Conservation (phyloP, 805 yeast species). For the Candida ficus region DNA sequence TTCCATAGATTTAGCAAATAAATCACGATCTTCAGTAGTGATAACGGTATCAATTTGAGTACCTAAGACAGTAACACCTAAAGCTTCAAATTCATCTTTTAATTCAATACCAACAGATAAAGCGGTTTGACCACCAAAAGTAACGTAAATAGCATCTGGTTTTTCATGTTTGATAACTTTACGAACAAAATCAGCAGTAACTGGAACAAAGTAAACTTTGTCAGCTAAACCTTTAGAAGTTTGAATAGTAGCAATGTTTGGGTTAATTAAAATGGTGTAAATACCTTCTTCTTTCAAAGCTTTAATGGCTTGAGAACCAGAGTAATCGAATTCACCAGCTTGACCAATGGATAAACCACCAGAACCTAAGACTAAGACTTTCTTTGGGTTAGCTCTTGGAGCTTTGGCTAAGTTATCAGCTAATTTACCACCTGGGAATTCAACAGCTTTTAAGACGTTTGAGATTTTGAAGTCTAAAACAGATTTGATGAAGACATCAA, state of each 20-base stretch:
- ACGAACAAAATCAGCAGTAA: conserved; percentile 91
- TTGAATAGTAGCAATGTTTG: conserved; percentile 97
- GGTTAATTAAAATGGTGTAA: conserved; percentile 92
- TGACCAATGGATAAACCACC: conserved; percentile 99
- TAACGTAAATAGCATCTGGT: conserved; percentile 95
- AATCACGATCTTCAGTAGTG: conserved; percentile 97
- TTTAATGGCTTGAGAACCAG: conserved; percentile 98
- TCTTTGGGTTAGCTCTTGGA: conserved; percentile 81
- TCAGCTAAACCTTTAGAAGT: conserved; percentile 98
- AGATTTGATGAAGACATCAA: conserved; percentile 85
- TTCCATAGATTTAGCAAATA: conserved; percentile 91
- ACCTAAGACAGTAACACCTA: conserved; percentile 94
- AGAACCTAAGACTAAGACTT: conserved; percentile 91
- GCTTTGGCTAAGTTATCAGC: conserved; percentile 70
- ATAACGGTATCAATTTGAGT: conserved; percentile 94
- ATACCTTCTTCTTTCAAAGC: conserved; percentile 98
- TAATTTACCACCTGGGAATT: conserved; percentile 83
- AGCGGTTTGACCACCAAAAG: conserved; percentile 99
- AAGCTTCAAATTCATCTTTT: conserved; percentile 88
- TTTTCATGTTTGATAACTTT: conserved; percentile 92
- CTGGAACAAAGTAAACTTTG: conserved; percentile 97
- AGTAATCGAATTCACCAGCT: conserved; percentile 98
- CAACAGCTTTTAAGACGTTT: conserved; percentile 58
- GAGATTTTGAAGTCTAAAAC: conserved; percentile 59
- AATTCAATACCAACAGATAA: conserved; percentile 91